phyloP scores from a whole-genome alignment of 2,329 filamentous ascomycete genomes.

The Pseudogymnoascus pannorum region DNA sequence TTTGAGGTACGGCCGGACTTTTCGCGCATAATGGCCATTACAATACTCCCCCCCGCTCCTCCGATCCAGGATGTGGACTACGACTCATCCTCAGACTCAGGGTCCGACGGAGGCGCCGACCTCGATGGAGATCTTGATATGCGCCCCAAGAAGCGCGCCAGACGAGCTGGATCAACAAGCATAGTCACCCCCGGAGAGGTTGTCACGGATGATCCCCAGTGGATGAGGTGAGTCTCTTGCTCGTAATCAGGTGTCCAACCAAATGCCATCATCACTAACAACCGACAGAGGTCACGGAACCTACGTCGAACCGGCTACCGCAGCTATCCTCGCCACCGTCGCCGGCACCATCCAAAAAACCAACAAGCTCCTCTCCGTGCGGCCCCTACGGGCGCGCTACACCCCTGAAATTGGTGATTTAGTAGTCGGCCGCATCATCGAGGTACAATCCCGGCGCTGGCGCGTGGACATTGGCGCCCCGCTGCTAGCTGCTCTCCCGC shows the following conservation, averaged over 20 bases:
- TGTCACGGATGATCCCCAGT: constrained; percentile 88
- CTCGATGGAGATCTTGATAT: constrained; percentile 34
- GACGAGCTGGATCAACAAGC: constrained; percentile 31
- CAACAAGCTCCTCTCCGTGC: constrained; percentile 92
- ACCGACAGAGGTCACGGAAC: constrained; percentile 78
- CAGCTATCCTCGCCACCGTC: constrained; percentile 78
- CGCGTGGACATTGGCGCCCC: constrained; percentile 88
- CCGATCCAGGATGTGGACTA: constrained; percentile 16
- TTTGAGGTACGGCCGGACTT: background rate
- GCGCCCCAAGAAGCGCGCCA: constrained; percentile 35
- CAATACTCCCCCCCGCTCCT: constrained; percentile 27
- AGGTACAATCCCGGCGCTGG: constrained; percentile 92
- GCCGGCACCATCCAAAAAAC: constrained; percentile 86
- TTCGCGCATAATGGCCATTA: constrained; percentile 26
- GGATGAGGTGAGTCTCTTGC: constrained; percentile 65
- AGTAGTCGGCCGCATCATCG: constrained; percentile 85
- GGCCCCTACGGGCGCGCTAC: constrained; percentile 85
- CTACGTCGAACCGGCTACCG: constrained; percentile 56
- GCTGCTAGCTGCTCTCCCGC: constrained; percentile 74
- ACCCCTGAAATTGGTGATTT: constrained; percentile 94
- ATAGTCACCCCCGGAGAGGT: constrained; percentile 85
- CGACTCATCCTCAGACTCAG: constrained; percentile 17
- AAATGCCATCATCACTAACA: background rate
- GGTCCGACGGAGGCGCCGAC: constrained; percentile 27
- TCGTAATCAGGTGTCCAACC: background rate